A percentile compares a stretch with the other conserved stretches of the same genome.
phyloP scores from a whole-genome alignment of 441 rosid genomes.

The Eutrema salsugineum region DNA sequence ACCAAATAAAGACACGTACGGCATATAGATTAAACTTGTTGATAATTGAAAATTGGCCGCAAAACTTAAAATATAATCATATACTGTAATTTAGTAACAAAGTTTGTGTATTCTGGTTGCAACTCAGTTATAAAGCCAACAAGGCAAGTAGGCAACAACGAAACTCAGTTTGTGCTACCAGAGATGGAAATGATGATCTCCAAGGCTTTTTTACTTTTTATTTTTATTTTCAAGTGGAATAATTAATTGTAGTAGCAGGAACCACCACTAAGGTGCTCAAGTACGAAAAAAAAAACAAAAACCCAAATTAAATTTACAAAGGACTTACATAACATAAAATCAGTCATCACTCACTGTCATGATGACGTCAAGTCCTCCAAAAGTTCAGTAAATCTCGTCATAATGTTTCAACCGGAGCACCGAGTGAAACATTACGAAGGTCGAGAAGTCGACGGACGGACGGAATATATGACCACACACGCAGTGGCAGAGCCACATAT shows the following conservation, averaged over 20 bases:
- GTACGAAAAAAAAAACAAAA: neutral
- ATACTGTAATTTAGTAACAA: neutral
- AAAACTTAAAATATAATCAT: too few relatives aligned
- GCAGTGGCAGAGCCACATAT: too few relatives aligned
- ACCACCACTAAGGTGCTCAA: constrained; percentile 20
- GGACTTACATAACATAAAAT: constrained; percentile 8
- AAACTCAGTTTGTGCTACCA: constrained; percentile 2
- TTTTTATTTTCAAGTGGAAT: constrained; percentile 15
- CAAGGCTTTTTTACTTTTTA: constrained; percentile 7
- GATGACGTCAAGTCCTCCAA: constrained; percentile 22
- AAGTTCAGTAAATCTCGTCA: neutral
- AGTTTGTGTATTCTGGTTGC: neutral
- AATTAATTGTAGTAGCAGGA: constrained; percentile 25
- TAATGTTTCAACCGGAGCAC: too few relatives aligned
- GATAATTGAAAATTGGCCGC: too few relatives aligned
- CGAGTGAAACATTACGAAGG: too few relatives aligned
- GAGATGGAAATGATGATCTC: constrained; percentile 28
- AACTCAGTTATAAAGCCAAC: constrained; percentile 9
- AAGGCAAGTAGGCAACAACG: too few relatives aligned
- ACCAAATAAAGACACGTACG: too few relatives aligned
- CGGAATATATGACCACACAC: too few relatives aligned
- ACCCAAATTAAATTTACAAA: neutral
- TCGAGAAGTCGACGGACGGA: too few relatives aligned
- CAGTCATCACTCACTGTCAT: constrained; percentile 24
- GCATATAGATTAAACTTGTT: too few relatives aligned